Percentiles rank a stretch among this genome's conserved stretches.
Conservation (phyloP, 176 grass and related monocot genomes). For the Zea luxurians region DNA sequence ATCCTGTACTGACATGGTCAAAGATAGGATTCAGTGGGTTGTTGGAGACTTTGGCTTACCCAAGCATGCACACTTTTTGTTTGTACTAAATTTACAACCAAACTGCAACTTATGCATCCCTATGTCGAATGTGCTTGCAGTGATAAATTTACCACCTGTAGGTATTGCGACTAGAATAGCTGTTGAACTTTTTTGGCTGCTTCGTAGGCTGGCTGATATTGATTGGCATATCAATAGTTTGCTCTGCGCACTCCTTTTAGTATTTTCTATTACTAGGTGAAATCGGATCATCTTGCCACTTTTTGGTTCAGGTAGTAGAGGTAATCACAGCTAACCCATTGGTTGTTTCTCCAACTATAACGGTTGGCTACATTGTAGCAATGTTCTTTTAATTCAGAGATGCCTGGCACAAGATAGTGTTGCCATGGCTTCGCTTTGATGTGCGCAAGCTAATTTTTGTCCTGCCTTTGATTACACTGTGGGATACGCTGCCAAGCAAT, state of each 20-base stretch:
- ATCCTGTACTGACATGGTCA: neutral
- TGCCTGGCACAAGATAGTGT: constrained; percentile 23
- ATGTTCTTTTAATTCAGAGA: constrained; percentile 8
- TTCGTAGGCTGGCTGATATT: neutral
- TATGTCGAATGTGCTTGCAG: neutral
- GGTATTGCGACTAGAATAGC: neutral
- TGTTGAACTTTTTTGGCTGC: neutral
- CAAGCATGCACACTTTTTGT: neutral
- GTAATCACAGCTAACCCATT: neutral
- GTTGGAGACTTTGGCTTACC: neutral
- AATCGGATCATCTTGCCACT: neutral
- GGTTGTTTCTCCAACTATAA: neutral
- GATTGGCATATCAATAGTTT: neutral
- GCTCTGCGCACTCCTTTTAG: neutral
- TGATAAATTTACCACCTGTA: neutral
- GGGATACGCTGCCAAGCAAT: neutral
- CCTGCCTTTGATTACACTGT: neutral
- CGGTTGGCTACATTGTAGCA: neutral
- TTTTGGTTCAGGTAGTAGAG: constrained; percentile 5
- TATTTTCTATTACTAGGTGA: neutral
- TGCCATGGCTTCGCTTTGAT: constrained; percentile 4
- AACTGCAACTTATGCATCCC: neutral
- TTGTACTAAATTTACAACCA: too few relatives aligned
- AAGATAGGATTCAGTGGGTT: neutral
- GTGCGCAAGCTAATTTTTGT: neutral